phyloP scores from a whole-genome alignment of 768 basidiomycete species.

The Mrakia frigida region DNA sequence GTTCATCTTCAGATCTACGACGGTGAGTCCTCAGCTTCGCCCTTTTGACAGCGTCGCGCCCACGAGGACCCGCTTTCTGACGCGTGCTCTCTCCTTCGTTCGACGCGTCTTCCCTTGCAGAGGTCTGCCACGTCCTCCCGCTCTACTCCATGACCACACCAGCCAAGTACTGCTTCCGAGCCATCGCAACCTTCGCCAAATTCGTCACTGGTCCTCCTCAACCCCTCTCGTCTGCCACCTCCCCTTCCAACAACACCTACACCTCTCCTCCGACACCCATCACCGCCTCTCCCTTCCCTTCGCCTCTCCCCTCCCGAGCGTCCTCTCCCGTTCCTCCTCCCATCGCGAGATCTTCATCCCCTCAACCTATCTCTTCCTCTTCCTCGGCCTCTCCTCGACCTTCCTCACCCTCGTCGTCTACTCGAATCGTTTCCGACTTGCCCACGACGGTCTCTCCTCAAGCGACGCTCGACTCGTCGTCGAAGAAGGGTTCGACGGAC shows the following conservation, averaged over 20 bases:
- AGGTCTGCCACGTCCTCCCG: slow-evolving; percentile 33
- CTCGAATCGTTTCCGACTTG: background rate
- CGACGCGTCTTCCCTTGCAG: background rate
- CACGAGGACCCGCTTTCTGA: background rate
- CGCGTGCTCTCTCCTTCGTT: background rate
- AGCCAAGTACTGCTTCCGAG: slow-evolving; percentile 33
- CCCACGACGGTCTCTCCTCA: slow-evolving; percentile 3
- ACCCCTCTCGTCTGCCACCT: background rate
- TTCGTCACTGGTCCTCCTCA: slow-evolving; percentile 40
- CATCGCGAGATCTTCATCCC: background rate
- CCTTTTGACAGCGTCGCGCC: no score
- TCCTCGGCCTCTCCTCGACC: background rate
- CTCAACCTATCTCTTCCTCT: background rate
- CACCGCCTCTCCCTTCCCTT: background rate
- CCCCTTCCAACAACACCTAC: background rate
- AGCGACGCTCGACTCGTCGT: slow-evolving; percentile 2
- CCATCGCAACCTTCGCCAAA: slow-evolving; percentile 45
- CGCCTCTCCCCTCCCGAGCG: background rate
- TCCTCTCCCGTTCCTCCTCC: slow-evolving; percentile 12
- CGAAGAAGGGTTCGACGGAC: background rate
- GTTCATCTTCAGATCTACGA: slow-evolving; percentile 94
- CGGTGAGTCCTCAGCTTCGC: slow-evolving; percentile 47
- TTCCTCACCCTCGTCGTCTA: background rate
- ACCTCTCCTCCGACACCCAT: slow-evolving; percentile 8
- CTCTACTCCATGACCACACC: slow-evolving; percentile 33